Conservation (phyloP, 1,284 basidiomycete genomes). For the Microbotryum violaceum region DNA sequence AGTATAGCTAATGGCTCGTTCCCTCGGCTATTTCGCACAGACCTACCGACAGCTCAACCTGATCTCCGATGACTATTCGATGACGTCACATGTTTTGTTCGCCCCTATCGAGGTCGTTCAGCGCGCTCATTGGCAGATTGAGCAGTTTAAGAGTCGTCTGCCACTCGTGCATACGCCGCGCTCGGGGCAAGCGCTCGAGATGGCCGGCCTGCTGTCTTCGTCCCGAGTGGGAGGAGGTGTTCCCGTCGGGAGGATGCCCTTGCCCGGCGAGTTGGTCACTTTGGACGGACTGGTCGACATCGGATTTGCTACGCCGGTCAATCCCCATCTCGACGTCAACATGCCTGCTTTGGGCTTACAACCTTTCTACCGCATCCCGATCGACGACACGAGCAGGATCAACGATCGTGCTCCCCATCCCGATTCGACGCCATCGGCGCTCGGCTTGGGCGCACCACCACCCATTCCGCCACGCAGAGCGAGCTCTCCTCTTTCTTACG, state of each 20-base stretch:
- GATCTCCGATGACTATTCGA: slow-evolving; percentile 64
- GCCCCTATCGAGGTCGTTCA: slow-evolving; percentile 62
- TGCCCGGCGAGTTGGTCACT: neutral
- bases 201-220: neutral
- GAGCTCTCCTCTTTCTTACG: slow-evolving; percentile 33
- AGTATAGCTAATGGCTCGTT: neutral
- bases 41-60: slow-evolving; percentile 64
- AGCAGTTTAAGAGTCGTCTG: slow-evolving; percentile 14
- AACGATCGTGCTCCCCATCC: slow-evolving; percentile 54
- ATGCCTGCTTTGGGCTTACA: neutral
- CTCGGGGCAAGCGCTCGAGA: neutral
- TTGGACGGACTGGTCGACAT: slow-evolving; percentile 1
- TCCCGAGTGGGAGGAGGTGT: neutral
- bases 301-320: neutral
- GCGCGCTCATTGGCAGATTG: slow-evolving; percentile 63
- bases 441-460: neutral
- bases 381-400: slow-evolving; percentile 67
- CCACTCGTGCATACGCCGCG: neutral
- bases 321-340: slow-evolving; percentile 1
- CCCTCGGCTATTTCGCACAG: slow-evolving; percentile 42
- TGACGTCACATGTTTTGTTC: slow-evolving; percentile 59
- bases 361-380: slow-evolving; percentile 62
- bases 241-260: neutral
- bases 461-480: neutral
- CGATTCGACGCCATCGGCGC: neutral